A percentile compares a stretch with the other conserved stretches of the same genome.
phyloP scores from a whole-genome alignment of 495 filamentous ascomycete species.

The Hypoxylon rickii region DNA sequence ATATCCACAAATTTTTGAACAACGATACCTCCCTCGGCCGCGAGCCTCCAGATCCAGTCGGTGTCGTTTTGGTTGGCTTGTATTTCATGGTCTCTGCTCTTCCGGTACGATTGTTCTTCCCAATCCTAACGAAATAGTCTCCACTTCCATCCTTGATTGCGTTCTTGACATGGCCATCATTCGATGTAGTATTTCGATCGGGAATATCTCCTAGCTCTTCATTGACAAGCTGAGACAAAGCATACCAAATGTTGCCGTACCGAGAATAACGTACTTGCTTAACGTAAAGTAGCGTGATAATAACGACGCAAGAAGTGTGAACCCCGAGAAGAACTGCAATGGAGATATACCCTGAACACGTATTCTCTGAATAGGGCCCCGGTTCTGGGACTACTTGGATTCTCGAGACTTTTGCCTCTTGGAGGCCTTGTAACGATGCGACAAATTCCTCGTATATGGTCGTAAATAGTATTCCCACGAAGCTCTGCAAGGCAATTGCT shows the following conservation, averaged over 20 bases:
- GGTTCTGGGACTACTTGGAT: not conserved
- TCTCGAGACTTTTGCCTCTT: not conserved
- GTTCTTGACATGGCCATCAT: no score
- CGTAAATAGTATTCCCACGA: not conserved
- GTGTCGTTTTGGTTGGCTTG: no score
- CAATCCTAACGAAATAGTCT: no score
- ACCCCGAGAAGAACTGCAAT: not conserved
- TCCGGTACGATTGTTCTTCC: no score
- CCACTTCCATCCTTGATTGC: no score
- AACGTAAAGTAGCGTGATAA: not conserved
- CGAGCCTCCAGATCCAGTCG: no score
- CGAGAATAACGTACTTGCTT: conserved; percentile 4
- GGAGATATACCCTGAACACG: not conserved
- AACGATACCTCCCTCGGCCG: no score
- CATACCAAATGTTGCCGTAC: not conserved
- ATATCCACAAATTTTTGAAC: no score
- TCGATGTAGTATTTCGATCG: no score
- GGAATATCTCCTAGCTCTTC: no score
- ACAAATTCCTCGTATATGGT: not conserved
- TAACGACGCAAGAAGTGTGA: not conserved
- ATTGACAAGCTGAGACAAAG: conserved; percentile 2
- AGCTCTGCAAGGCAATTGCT: not conserved
- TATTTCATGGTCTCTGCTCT: no score
- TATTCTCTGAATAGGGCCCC: not conserved
- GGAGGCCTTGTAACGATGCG: not conserved